Evolutionary conservation across 2,329 filamentous ascomycete genomes (phyloP).

Genomic region (Ophiostoma tasmaniense): DNA sequence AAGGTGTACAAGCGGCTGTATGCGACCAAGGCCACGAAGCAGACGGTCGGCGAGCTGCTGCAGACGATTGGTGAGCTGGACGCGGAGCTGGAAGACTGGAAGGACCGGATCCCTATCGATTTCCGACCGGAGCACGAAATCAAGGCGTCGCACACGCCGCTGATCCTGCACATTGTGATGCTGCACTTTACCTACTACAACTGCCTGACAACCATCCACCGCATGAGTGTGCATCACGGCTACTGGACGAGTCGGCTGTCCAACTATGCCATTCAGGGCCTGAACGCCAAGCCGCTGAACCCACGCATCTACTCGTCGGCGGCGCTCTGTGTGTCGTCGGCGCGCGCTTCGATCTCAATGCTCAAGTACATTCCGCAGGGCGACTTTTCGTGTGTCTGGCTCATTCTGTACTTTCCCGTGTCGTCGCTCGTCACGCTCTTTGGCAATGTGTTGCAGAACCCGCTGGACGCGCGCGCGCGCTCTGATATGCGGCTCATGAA

Average conservation of each 20-base stretch:
- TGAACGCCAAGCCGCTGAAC: slow-evolving; percentile 85
- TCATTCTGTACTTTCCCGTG: slow-evolving; percentile 94
- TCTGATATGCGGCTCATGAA: slow-evolving; percentile 89
- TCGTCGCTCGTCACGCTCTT: slow-evolving; percentile 92
- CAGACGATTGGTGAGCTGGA: slow-evolving; percentile 96
- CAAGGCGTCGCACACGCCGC: slow-evolving; percentile 78
- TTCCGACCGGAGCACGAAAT: slow-evolving; percentile 98
- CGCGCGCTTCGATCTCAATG: slow-evolving; percentile 83
- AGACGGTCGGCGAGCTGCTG: slow-evolving; percentile 84
- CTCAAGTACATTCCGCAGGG: slow-evolving; percentile 95
- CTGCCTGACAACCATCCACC: slow-evolving; percentile 91
- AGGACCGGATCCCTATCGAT: slow-evolving; percentile 87
- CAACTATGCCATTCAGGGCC: slow-evolving; percentile 88
- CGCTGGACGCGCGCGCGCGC: slow-evolving; percentile 76
- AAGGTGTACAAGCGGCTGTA: slow-evolving; percentile 91
- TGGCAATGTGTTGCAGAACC: slow-evolving; percentile 93
- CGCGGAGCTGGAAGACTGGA: slow-evolving; percentile 85
- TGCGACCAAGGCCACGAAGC: slow-evolving; percentile 82
- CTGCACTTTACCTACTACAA: slow-evolving; percentile 98
- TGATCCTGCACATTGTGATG: slow-evolving; percentile 91
- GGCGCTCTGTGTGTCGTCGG: slow-evolving; percentile 83
- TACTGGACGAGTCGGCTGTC: slow-evolving; percentile 96
- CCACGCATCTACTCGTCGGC: slow-evolving; percentile 92
- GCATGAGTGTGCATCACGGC: slow-evolving; percentile 95
- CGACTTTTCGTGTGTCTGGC: slow-evolving; percentile 90